Percentiles rank a stretch among this genome's conserved stretches.
Evolutionary conservation across 2,329 filamentous ascomycete genomes (phyloP).

Genomic region (Microthyrium microscopicum): DNA sequence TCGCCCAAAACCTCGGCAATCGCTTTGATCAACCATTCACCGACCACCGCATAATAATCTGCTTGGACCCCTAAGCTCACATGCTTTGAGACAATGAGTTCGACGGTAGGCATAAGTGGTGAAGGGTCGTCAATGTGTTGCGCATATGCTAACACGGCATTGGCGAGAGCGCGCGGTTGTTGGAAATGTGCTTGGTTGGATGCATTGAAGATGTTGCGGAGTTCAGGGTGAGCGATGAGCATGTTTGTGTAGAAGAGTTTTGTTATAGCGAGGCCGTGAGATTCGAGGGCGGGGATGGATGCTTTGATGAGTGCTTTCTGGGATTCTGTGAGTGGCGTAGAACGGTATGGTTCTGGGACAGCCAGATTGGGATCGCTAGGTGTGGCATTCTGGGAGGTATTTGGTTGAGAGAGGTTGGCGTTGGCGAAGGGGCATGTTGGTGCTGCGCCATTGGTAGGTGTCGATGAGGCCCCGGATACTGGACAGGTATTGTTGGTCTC

Average conservation of each 20-base stretch:
- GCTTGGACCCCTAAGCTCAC: constrained; percentile 51
- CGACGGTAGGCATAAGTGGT: constrained; percentile 37
- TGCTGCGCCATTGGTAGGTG: too few species aligned
- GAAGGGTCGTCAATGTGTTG: constrained; percentile 53
- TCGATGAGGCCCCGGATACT: too few species aligned
- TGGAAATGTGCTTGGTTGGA: constrained; percentile 51
- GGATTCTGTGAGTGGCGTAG: constrained; percentile 37
- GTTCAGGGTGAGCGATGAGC: constrained; percentile 45
- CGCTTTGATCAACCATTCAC: constrained; percentile 49
- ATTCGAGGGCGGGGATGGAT: constrained; percentile 50
- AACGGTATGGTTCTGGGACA: too few species aligned
- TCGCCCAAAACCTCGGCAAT: constrained; percentile 51
- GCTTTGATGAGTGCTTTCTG: constrained; percentile 51
- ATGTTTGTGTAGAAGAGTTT: constrained; percentile 57
- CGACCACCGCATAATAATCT: constrained; percentile 55
- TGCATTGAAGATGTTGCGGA: constrained; percentile 56
- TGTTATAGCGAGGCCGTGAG: constrained; percentile 53
- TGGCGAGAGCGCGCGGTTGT: constrained; percentile 54
- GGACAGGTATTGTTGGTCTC: too few species aligned
- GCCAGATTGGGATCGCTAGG: too few species aligned
- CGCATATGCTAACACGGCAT: constrained; percentile 53
- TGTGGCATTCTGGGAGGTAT: too few species aligned
- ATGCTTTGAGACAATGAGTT: constrained; percentile 64
- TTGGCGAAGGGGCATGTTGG: too few species aligned
- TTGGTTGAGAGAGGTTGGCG: too few species aligned